Evolutionary conservation across 371 early-diverging fungal species (phyloP).

Genomic region (Lichtheimia ramosa): DNA sequence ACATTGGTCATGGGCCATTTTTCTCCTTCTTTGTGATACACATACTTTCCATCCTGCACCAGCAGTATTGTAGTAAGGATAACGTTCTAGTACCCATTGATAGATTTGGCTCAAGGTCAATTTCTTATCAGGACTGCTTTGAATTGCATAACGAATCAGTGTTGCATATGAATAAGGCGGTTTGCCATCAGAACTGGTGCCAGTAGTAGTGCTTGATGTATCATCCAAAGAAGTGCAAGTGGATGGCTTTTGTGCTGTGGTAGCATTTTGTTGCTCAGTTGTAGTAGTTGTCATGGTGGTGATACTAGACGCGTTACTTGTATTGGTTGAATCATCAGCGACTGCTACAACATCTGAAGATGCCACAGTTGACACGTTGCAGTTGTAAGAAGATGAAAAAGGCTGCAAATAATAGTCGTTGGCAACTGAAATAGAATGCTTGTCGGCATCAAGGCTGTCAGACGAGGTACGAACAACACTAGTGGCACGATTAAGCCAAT

Average conservation of each 20-base stretch:
- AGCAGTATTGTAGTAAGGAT: constrained; percentile 73
- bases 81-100: constrained; percentile 76
- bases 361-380: no score
- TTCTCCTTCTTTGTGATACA: neutral
- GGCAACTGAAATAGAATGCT: no score
- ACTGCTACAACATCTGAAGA: no score
- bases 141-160: constrained; percentile 85
- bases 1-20: neutral
- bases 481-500: no score
- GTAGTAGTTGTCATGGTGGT: neutral
- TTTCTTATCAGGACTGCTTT: constrained; percentile 61
- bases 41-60: constrained; percentile 77
- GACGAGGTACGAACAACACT: no score
- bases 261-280: constrained; percentile 1
- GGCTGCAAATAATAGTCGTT: no score
- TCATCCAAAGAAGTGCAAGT: neutral
- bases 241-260: neutral
- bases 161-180: constrained; percentile 88
- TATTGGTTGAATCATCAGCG: constrained; percentile 2
- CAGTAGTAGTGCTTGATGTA: neutral
- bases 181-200: constrained; percentile 27
- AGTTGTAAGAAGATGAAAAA: no score
- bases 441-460: no score
- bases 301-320: neutral
- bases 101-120: constrained; percentile 89